These are phyloP conservation scores for Suhomyces maxii DNA, from an alignment of 1,139 yeast species.

Conservation along the genomic window DNA sequence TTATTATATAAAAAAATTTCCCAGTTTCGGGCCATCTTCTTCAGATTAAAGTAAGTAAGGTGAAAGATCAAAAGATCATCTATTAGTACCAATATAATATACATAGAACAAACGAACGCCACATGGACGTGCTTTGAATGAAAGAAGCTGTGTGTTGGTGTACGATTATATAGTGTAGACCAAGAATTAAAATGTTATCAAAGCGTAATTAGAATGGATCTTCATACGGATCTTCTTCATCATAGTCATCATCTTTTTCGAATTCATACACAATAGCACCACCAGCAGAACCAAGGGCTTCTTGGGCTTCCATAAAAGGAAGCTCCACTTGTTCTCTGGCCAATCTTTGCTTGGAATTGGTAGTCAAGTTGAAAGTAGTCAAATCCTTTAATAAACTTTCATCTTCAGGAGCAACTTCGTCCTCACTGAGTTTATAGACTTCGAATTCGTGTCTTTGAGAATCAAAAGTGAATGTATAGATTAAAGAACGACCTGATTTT, in stretches of 20 bases:
- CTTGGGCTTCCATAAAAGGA: slow-evolving; percentile 88
- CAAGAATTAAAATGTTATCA: too few species aligned
- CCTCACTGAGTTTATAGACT: slow-evolving; percentile 27
- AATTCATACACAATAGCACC: slow-evolving; percentile 91
- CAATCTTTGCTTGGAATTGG: slow-evolving; percentile 68
- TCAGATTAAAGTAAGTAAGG: too few species aligned
- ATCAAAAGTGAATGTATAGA: slow-evolving; percentile 56
- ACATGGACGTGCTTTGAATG: too few species aligned
- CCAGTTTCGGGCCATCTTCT: not conserved
- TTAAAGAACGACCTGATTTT: slow-evolving; percentile 77
- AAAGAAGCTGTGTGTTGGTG: too few species aligned
- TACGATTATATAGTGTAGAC: too few species aligned
- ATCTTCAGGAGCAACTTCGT: slow-evolving; percentile 22
- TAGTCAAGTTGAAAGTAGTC: slow-evolving; percentile 83
- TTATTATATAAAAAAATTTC: not conserved
- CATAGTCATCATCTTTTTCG: slow-evolving; percentile 84
- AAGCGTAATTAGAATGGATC: slow-evolving; percentile 67
- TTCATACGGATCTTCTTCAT: slow-evolving; percentile 96
- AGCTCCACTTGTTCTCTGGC: slow-evolving; percentile 85
- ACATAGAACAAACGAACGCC: too few species aligned
- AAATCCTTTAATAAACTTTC: slow-evolving; percentile 61
- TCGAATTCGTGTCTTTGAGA: slow-evolving; percentile 51
- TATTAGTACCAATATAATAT: too few species aligned
- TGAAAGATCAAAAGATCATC: too few species aligned
- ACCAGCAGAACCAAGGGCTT: slow-evolving; percentile 69